Conservation (phyloP, 768 basidiomycete genomes). For the Chalciporus piperatus region DNA sequence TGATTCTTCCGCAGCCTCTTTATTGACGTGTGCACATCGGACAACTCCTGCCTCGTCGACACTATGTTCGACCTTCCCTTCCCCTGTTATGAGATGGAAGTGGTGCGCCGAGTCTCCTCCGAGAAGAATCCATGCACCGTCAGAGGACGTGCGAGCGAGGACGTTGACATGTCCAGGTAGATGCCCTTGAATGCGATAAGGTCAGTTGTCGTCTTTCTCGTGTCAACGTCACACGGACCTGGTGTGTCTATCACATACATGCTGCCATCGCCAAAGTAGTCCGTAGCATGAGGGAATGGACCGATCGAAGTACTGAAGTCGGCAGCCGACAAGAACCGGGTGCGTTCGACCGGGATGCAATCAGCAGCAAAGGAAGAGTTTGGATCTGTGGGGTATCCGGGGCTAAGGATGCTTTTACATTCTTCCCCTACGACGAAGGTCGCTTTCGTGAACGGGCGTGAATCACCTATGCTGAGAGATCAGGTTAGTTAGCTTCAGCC, state of each 20-base stretch:
- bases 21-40: slow-evolving; percentile 42
- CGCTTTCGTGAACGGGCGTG: slow-evolving; percentile 40
- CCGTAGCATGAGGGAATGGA: slow-evolving; percentile 45
- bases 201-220: too few relatives aligned
- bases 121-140: slow-evolving; percentile 52
- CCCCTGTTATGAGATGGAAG: slow-evolving; percentile 44
- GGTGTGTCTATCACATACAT: slow-evolving; percentile 54
- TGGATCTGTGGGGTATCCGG: slow-evolving; percentile 42
- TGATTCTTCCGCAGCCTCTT: slow-evolving; percentile 39
- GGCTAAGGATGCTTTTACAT: slow-evolving; percentile 30
- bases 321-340: slow-evolving; percentile 30
- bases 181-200: slow-evolving; percentile 25
- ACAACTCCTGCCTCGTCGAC: slow-evolving; percentile 15
- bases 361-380: slow-evolving; percentile 28
- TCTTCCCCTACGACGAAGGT: slow-evolving; percentile 46
- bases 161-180: slow-evolving; percentile 51
- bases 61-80: slow-evolving; percentile 34
- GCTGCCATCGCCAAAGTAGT: slow-evolving; percentile 55
- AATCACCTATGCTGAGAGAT: slow-evolving; percentile 36
- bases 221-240: slow-evolving; percentile 13
- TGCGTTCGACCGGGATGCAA: slow-evolving; percentile 37
- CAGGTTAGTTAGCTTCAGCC: too few relatives aligned
- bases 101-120: slow-evolving; percentile 56
- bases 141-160: slow-evolving; percentile 50
- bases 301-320: slow-evolving; percentile 40